phyloP scores from a whole-genome alignment of 371 early-diverging fungal genomes.

The Lichtheimia hyalospora region DNA sequence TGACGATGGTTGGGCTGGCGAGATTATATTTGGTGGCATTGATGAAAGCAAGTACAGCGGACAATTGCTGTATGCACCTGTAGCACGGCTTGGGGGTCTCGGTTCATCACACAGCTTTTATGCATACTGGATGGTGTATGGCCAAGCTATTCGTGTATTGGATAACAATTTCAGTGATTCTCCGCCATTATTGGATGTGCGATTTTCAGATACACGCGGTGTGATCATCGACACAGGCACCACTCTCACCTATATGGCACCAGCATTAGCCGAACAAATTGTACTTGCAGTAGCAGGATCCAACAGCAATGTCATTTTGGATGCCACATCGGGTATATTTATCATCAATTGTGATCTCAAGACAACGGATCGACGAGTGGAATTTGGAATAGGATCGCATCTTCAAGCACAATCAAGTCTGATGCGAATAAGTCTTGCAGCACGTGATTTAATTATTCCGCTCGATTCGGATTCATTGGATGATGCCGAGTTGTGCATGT shows the following conservation, averaged over 20 bases:
- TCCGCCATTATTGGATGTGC: not conserved
- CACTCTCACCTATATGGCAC: constrained; percentile 44
- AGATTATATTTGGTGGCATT: constrained; percentile 63
- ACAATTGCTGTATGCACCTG: constrained; percentile 46
- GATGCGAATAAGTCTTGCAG: constrained; percentile 15
- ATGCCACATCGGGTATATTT: constrained; percentile 22
- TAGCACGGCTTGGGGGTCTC: constrained; percentile 14
- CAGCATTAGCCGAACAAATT: constrained; percentile 19
- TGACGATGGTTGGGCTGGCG: constrained; percentile 43
- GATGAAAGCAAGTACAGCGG: constrained; percentile 57
- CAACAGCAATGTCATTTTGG: constrained; percentile 10
- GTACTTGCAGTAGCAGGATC: constrained; percentile 20
- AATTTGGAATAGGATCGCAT: not conserved
- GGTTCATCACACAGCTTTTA: constrained; percentile 2
- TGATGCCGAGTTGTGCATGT: constrained; percentile 28
- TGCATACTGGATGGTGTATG: constrained; percentile 50
- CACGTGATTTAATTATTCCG: constrained; percentile 36
- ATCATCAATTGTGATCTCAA: constrained; percentile 17
- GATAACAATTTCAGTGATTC: not conserved
- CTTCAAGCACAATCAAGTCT: not conserved
- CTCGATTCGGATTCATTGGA: constrained; percentile 17
- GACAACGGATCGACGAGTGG: constrained; percentile 4
- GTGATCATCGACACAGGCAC: constrained; percentile 52
- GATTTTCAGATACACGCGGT: constrained; percentile 10
- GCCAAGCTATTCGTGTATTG: constrained; percentile 31